Percentiles rank a stretch among this genome's conserved stretches.
phyloP scores from a whole-genome alignment of 75 land plant genomes.

The Gnetum montanum region DNA sequence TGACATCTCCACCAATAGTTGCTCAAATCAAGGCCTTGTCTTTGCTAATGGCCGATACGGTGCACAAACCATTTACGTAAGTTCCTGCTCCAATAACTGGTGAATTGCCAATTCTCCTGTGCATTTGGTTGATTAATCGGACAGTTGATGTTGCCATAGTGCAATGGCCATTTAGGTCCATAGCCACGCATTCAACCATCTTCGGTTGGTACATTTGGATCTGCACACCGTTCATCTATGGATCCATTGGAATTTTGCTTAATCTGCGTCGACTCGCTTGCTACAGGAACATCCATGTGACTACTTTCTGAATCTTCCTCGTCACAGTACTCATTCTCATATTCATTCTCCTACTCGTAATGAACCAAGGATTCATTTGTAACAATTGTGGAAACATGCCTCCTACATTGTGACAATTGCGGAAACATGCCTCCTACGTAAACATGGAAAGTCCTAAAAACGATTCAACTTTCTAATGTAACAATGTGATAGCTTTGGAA shows the following conservation, averaged over 20 bases:
- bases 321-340: too few relatives aligned
- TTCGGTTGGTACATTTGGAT: conserved; percentile 56
- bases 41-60: conserved; percentile 84
- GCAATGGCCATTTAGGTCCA: conserved; percentile 65
- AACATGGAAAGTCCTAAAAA: too few relatives aligned
- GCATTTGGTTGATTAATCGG: conserved; percentile 83
- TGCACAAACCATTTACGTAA: conserved; percentile 71
- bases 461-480: too few relatives aligned
- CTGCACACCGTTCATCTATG: conserved; percentile 52
- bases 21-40: conserved; percentile 83
- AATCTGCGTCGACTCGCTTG: too few relatives aligned
- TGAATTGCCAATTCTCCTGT: conserved; percentile 95
- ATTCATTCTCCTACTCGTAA: too few relatives aligned
- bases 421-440: too few relatives aligned
- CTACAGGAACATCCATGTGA: too few relatives aligned
- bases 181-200: conserved; percentile 92
- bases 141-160: conserved; percentile 95
- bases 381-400: too few relatives aligned
- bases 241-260: background rate
- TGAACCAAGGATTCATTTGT: too few relatives aligned
- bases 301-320: too few relatives aligned
- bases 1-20: conserved; percentile 68
- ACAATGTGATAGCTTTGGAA: too few relatives aligned
- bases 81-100: conserved; percentile 89
- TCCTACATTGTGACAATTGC: too few relatives aligned